phyloP scores from a whole-genome alignment of 1,284 basidiomycete species.

The Schizophyllum commune region DNA sequence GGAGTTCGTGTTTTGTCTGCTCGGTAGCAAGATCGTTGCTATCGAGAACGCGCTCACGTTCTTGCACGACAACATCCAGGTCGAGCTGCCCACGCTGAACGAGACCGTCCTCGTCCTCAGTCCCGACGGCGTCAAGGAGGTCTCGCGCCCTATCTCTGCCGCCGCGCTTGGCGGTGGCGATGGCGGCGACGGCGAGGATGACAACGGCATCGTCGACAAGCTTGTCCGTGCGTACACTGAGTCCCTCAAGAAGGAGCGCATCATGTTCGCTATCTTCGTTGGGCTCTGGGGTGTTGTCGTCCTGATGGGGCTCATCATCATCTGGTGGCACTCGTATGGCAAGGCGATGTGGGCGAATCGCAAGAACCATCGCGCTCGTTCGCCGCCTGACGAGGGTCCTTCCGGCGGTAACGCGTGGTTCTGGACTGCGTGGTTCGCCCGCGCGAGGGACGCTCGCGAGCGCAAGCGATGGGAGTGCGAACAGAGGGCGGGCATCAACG shows the following conservation, averaged over 20 bases:
- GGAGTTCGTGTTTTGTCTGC: slow-evolving; percentile 82
- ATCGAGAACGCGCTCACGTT: slow-evolving; percentile 88
- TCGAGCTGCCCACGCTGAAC: slow-evolving; percentile 73
- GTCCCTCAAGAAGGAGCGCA: slow-evolving; percentile 69
- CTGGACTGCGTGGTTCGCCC: neutral
- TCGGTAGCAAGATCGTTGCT: slow-evolving; percentile 83
- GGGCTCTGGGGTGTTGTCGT: slow-evolving; percentile 74
- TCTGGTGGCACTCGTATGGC: slow-evolving; percentile 63
- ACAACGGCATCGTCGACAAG: slow-evolving; percentile 63
- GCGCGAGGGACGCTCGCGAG: slow-evolving; percentile 32
- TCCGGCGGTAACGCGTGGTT: too few species aligned
- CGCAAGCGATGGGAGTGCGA: slow-evolving; percentile 44
- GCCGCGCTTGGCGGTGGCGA: slow-evolving; percentile 61
- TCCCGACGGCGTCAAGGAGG: slow-evolving; percentile 60
- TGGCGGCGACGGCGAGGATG: slow-evolving; percentile 32
- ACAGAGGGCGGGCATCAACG: slow-evolving; percentile 40
- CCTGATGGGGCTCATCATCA: slow-evolving; percentile 57
- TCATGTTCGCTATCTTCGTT: slow-evolving; percentile 80
- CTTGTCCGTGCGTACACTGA: slow-evolving; percentile 69
- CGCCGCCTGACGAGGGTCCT: too few species aligned
- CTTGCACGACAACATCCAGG: slow-evolving; percentile 79
- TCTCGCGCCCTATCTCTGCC: slow-evolving; percentile 68
- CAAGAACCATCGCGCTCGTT: neutral
- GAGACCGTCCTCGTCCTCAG: slow-evolving; percentile 72
- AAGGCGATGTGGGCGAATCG: slow-evolving; percentile 22